Base-by-base conservation (phyloP, 257 asterid species). In the Rehmannia glutinosa region DNA sequence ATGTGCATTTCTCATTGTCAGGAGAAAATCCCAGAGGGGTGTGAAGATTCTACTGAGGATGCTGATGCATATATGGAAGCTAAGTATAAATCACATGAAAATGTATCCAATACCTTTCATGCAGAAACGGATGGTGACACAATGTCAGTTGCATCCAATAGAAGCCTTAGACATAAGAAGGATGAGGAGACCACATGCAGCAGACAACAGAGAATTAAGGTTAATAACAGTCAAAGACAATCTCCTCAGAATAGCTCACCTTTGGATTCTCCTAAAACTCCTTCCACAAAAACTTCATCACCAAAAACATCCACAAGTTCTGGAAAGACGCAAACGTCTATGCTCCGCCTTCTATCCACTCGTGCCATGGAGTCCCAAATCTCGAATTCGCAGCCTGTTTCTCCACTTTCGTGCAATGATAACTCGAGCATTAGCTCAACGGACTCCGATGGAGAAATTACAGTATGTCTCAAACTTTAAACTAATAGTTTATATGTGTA, bases 291-390 rank as follows among this genome's bases (percentile, higher is more conserved):
- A 71, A 80, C 45, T 56, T 66, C 85, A 38, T 80, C 97, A 72
- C 84, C 89, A 25, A 76, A 63, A 66, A 16, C 61, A 42, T 76
- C 70, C 61, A 73, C 36, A 32, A 77, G 53, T 71, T 47, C 75
- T 17, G 73, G 76, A 56, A 82, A 82, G 73, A 71, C 62, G 16
- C 74, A 71, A 54, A 50, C 82, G 13, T 74, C 94, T 16, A 68
- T 85, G 71, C 54, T 84, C 38, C 86, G 91, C 24, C 87, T 90
- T 62, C 78, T 82, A 53, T 83, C 95, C 36, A 74, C 83, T 23
- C 87, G 84, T 5, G 77, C 80, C 39, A 70, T 49, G 71, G 90
- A 83, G n/a, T n/a, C n/a, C n/a, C n/a, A n/a, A n/a, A n/a, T n/a
- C 64, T 66, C 72, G 36, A 51, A 73, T n/a, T 70, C 87, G 50